Conservation (phyloP, 306 rosid species). For the Citrullus amarus region DNA sequence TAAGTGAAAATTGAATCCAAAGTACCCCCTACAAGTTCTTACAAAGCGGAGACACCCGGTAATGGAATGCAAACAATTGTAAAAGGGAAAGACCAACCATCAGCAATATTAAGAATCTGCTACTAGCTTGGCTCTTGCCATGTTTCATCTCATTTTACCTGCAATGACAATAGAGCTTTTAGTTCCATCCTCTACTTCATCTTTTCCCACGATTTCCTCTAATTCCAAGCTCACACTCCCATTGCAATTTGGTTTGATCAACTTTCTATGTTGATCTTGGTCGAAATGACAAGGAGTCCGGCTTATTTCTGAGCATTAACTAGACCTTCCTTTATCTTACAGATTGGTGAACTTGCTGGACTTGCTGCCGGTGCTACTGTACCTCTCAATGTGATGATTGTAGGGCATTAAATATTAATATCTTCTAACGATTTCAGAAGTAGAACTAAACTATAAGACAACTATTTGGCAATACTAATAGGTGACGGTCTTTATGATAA, state of each 20-base stretch:
- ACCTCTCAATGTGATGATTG: constrained; percentile 52
- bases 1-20: no score
- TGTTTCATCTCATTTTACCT: no score
- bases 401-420: constrained; percentile 32
- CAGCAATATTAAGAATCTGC: no score
- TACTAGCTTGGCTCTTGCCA: no score
- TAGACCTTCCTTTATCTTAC: not conserved
- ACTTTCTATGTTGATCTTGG: not conserved
- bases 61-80: no score
- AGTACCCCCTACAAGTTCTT: no score
- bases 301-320: not conserved
- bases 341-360: constrained; percentile 90
- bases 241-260: not conserved
- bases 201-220: no score
- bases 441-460: not conserved
- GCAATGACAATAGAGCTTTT: no score
- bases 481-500: not conserved
- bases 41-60: no score
- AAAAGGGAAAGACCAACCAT: no score
- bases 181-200: no score
- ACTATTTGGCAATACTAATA: not conserved
- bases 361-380: constrained; percentile 64
- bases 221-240: no score
- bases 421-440: not conserved
- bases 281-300: not conserved